Percentiles rank a stretch among this genome's conserved stretches.
phyloP scores from a whole-genome alignment of 2,329 filamentous ascomycete genomes.

The Beauveria brongniartii region DNA sequence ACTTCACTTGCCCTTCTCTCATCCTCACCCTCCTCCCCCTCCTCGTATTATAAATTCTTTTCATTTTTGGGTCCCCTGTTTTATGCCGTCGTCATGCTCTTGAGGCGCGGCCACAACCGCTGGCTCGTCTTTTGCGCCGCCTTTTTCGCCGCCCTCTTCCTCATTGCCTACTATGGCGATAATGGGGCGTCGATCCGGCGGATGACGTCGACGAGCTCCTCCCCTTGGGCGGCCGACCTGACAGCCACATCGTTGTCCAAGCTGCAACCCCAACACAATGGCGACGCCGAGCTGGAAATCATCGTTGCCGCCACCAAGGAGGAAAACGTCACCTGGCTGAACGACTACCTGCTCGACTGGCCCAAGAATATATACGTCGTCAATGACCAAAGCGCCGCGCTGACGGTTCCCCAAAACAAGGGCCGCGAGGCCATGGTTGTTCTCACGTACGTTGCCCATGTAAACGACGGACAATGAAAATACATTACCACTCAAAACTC shows the following conservation, averaged over 20 bases:
- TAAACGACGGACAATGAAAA: neutral
- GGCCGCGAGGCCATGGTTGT: conserved; percentile 47
- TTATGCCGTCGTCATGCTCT: neutral
- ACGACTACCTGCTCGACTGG: conserved; percentile 36
- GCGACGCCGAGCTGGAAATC: conserved; percentile 24
- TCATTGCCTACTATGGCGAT: neutral
- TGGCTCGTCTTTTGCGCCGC: conserved; percentile 6
- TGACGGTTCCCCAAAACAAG: conserved; percentile 43
- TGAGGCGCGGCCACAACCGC: conserved; percentile 1
- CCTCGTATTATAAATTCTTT: neutral
- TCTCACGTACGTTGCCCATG: conserved; percentile 28
- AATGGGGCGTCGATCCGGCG: neutral
- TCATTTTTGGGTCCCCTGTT: neutral
- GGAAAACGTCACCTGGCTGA: conserved; percentile 31
- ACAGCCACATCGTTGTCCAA: neutral
- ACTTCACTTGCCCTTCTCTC: no score
- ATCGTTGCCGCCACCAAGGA: conserved; percentile 26
- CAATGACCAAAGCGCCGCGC: conserved; percentile 36
- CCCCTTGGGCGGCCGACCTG: neutral
- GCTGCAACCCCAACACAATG: conserved; percentile 6
- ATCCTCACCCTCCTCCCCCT: neutral
- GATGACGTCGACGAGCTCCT: neutral
- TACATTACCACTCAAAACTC: neutral
- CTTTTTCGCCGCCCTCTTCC: neutral
- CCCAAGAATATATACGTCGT: conserved; percentile 47